Percentiles rank a stretch among this genome's conserved stretches.
Evolutionary conservation across 1,139 yeast species (phyloP).

Genomic region (Blastobotrys elegans): DNA sequence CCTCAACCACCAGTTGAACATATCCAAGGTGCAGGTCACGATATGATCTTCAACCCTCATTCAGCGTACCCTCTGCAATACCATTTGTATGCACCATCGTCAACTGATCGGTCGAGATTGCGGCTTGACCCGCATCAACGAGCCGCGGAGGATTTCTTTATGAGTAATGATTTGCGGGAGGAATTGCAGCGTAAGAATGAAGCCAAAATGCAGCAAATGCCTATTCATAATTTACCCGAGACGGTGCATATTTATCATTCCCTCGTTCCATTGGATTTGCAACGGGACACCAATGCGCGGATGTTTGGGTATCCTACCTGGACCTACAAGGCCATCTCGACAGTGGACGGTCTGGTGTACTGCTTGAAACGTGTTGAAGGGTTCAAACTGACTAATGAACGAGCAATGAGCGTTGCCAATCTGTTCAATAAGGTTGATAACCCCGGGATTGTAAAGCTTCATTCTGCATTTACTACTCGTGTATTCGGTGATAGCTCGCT

Average conservation of each 20-base stretch:
- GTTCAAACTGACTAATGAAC: slow-evolving; percentile 56
- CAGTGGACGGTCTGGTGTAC: slow-evolving; percentile 72
- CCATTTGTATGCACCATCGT: slow-evolving; percentile 78
- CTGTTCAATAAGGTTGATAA: slow-evolving; percentile 47
- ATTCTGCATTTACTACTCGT: slow-evolving; percentile 83
- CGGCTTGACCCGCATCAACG: slow-evolving; percentile 56
- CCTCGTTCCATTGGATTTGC: slow-evolving; percentile 73
- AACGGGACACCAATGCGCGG: slow-evolving; percentile 44
- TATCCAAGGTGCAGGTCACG: slow-evolving; percentile 15
- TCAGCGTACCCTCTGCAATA: slow-evolving; percentile 63
- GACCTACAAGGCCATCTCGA: slow-evolving; percentile 75
- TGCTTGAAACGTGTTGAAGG: slow-evolving; percentile 69
- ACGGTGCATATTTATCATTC: slow-evolving; percentile 81
- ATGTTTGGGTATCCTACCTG: slow-evolving; percentile 60
- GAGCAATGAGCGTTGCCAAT: slow-evolving; percentile 45
- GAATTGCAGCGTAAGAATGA: slow-evolving; percentile 68
- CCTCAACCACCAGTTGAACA: slow-evolving; percentile 15
- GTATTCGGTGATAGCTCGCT: slow-evolving; percentile 74
- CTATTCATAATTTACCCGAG: slow-evolving; percentile 62
- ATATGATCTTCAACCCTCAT: slow-evolving; percentile 24
- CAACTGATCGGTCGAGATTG: slow-evolving; percentile 56
- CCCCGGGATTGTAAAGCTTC: slow-evolving; percentile 60
- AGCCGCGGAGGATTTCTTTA: slow-evolving; percentile 61
- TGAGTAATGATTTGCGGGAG: slow-evolving; percentile 69
- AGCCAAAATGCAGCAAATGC: slow-evolving; percentile 68